Evolutionary conservation across 2,329 filamentous ascomycete genomes (phyloP).

Genomic region (Exophiala alcalophila): DNA sequence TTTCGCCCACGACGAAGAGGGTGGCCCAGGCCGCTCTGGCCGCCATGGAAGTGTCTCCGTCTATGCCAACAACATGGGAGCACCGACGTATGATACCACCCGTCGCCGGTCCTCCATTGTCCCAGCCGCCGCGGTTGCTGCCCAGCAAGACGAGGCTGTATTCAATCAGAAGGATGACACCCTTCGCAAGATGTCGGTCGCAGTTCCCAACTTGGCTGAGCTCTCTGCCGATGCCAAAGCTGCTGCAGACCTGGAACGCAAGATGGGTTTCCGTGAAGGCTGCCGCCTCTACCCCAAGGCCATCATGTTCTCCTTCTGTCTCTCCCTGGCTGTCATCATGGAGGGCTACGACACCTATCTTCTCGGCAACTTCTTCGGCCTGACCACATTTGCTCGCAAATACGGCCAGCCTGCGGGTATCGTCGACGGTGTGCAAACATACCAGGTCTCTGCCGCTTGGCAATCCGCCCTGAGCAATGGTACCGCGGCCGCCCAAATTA

Average conservation of each 20-base stretch:
- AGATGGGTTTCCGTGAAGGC: conserved; percentile 57
- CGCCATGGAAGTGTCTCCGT: conserved; percentile 29
- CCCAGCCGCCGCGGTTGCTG: conserved; percentile 23
- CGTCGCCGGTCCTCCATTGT: conserved; percentile 30
- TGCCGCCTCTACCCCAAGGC: conserved; percentile 76
- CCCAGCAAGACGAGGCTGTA: conserved; percentile 21
- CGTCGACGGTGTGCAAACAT: conserved; percentile 25
- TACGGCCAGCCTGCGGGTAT: conserved; percentile 22
- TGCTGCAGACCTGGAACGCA: conserved; percentile 27
- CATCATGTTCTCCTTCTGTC: conserved; percentile 27
- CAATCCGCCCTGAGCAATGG: conserved; percentile 44
- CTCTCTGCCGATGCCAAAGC: conserved; percentile 28
- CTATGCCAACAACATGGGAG: conserved; percentile 27
- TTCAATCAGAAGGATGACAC: conserved; percentile 32
- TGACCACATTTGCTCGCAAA: conserved; percentile 26
- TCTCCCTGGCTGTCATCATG: conserved; percentile 31
- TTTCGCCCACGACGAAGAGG: conserved; percentile 26
- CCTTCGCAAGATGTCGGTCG: conserved; percentile 31
- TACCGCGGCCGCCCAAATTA: conserved; percentile 29
- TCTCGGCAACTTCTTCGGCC: conserved; percentile 31
- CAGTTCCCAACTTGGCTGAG: conserved; percentile 30
- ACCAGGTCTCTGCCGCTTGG: conserved; percentile 36
- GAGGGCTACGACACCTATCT: conserved; percentile 32
- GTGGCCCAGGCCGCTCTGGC: conserved; percentile 21
- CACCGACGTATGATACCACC: conserved; percentile 20